Base-by-base conservation (phyloP, 768 basidiomycete species). In the Leccinum incarnatum region DNA sequence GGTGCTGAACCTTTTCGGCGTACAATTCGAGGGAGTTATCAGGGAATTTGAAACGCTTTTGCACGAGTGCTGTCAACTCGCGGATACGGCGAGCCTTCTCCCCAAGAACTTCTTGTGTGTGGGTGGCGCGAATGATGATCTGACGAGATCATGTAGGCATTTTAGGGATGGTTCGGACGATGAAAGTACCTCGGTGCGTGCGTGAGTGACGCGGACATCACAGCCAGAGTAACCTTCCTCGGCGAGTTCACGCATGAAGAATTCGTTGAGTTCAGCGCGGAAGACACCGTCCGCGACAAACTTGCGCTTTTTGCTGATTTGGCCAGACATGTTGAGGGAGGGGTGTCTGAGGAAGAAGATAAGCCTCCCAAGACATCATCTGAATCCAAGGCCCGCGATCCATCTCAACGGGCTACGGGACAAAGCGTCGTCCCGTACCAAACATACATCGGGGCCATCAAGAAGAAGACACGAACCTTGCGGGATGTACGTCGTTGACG, bases 141-240 rank as follows among this genome's bases (percentile, higher is more conserved):
- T 94, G 62, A 36, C 9, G 36, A 52, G 32, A 12, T 53, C 6
- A 55, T 45, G 53, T 55, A 29, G 53, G 30, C 19, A 48, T 17
- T 53, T 27, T 25, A 59, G 53, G 29, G 55, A 30, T 46, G 25
- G 27, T 46, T 53, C n/a, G 51, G 53, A 36, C 27, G 45, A 37
- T 19, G 23, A 15, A 62, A 56, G 58, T 72, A 93, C 92, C 82
- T 99, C 97, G 68, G 97, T 99, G 72, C 96, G 91, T 63, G 96
- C 95, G 76, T 98, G 96, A 66, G 97, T 98, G 62, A 98, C 95
- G 72, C 97, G 94, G 76, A 99, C 97, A 79, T 99, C 97, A 77
- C 97, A 99, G 56, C 97, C 97, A 79, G 97, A 98, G 85, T 98
- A 99, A 68, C 96, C 96, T 78, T 99, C 97, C 79, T 95, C 95